Percentiles rank a stretch among this genome's conserved stretches.
Conservation (phyloP, 2,329 filamentous ascomycete species). For the Fusarium drepaniforme region DNA sequence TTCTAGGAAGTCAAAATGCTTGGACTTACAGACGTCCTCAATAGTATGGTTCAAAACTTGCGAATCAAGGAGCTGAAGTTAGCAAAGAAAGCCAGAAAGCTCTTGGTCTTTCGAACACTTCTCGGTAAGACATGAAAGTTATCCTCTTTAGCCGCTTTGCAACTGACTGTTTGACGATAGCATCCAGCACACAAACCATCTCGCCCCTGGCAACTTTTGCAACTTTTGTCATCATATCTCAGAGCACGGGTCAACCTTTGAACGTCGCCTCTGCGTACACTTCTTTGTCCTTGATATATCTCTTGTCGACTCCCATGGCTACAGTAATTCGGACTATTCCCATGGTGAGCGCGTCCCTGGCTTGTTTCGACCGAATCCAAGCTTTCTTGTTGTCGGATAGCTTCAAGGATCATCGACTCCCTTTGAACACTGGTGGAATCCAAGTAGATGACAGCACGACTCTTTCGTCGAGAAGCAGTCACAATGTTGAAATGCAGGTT, state of each 20-base stretch:
- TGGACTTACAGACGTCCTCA: constrained; percentile 14
- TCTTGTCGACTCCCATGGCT: constrained; percentile 13
- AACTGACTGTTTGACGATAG: neutral
- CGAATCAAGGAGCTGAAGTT: constrained; percentile 6
- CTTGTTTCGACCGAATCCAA: constrained; percentile 18
- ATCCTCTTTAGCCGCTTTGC: neutral
- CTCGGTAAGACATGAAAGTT: neutral
- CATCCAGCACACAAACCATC: constrained; percentile 8
- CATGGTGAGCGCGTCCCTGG: constrained; percentile 3
- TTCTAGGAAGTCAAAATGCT: constrained; percentile 23
- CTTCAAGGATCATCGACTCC: constrained; percentile 19
- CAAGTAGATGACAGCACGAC: neutral
- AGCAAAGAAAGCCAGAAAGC: constrained; percentile 13
- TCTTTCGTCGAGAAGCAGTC: neutral
- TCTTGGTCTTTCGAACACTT: constrained; percentile 8
- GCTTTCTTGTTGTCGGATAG: constrained; percentile 11
- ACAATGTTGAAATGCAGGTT: neutral
- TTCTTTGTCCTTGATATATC: constrained; percentile 27
- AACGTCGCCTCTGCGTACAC: constrained; percentile 23
- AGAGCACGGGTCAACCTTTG: constrained; percentile 18
- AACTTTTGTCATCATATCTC: constrained; percentile 21
- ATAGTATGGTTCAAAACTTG: constrained; percentile 15
- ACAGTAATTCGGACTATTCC: constrained; percentile 16
- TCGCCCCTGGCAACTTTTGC: constrained; percentile 22
- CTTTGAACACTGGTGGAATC: neutral